These are phyloP conservation scores for Peronospora belbahrii DNA, from an alignment of 352 stramenopile genomes.

Conservation along the genomic window DNA sequence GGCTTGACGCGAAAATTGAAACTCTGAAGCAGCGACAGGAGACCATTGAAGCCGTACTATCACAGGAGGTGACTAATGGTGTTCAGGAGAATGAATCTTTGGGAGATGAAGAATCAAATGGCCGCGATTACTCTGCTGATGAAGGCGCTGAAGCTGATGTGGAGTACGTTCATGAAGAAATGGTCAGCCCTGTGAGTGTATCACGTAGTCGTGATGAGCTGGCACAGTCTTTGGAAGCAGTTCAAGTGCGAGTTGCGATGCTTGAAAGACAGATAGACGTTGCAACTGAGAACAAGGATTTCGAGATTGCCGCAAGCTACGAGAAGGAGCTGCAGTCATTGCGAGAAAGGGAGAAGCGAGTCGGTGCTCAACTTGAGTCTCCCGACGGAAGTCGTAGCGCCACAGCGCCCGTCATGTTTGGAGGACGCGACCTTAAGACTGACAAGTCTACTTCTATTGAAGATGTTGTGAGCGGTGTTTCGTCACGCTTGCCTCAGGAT, in stretches of 20 bases:
- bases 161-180: slow-evolving; percentile 27
- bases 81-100: slow-evolving; percentile 3
- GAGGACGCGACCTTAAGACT: slow-evolving; percentile 20
- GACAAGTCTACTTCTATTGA: slow-evolving; percentile 1
- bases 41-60: slow-evolving; percentile 29
- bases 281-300: slow-evolving; percentile 63
- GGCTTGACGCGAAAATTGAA: slow-evolving; percentile 69
- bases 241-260: slow-evolving; percentile 44
- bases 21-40: slow-evolving; percentile 42
- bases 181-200: slow-evolving; percentile 29
- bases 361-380: slow-evolving; percentile 23
- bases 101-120: slow-evolving; percentile 14
- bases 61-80: slow-evolving; percentile 12
- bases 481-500: slow-evolving; percentile 5
- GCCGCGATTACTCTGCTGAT: slow-evolving; percentile 17
- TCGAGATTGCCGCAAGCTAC: slow-evolving; percentile 45
- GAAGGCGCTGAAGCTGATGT: slow-evolving; percentile 17
- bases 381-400: background rate
- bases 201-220: slow-evolving; percentile 28
- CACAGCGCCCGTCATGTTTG: slow-evolving; percentile 21
- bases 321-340: slow-evolving; percentile 61
- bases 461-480: slow-evolving; percentile 1
- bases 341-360: slow-evolving; percentile 38
- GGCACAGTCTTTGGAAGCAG: slow-evolving; percentile 30
- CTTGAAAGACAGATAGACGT: slow-evolving; percentile 59